These are phyloP conservation scores for Jatropha podagrica DNA, from an alignment of 441 rosid genomes.

Conservation along the genomic window DNA sequence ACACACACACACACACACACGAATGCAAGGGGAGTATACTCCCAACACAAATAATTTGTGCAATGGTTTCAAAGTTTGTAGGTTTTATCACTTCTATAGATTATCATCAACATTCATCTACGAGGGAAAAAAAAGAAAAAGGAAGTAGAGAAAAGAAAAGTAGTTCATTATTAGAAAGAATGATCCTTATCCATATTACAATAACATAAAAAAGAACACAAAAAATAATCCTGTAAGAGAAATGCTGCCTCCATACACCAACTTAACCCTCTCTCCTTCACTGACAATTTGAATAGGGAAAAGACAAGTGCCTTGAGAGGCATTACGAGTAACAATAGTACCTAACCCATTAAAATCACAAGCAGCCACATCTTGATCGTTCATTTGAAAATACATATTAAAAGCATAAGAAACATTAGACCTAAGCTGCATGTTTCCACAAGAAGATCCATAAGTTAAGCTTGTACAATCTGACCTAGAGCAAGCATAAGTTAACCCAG, in stretches of 20 bases:
- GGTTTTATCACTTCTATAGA: too few relatives aligned
- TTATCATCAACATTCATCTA: too few relatives aligned
- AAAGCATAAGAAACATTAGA: slow-evolving; percentile 67
- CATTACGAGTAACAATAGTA: slow-evolving; percentile 36
- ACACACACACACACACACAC: too few relatives aligned
- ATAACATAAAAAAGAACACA: slow-evolving; percentile 20
- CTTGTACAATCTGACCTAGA: slow-evolving; percentile 54
- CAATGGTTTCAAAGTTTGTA: too few relatives aligned
- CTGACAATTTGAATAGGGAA: slow-evolving; percentile 58
- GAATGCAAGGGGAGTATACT: too few relatives aligned
- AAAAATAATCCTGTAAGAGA: slow-evolving; percentile 28
- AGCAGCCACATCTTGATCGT: slow-evolving; percentile 51
- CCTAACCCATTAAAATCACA: slow-evolving; percentile 72
- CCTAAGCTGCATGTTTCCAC: slow-evolving; percentile 32
- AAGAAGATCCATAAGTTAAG: slow-evolving; percentile 40
- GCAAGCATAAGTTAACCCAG: slow-evolving; percentile 52
- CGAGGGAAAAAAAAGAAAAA: too few relatives aligned
- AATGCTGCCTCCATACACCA: slow-evolving; percentile 20
- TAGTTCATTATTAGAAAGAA: not conserved
- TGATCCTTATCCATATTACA: slow-evolving; percentile 14
- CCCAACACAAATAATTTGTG: too few relatives aligned
- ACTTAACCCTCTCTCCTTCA: slow-evolving; percentile 28
- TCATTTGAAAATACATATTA: slow-evolving; percentile 62
- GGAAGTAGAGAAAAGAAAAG: too few relatives aligned
- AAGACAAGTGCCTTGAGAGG: slow-evolving; percentile 38